Conservation (phyloP, 2,329 filamentous ascomycete genomes). For the Fusarium acutatum region DNA sequence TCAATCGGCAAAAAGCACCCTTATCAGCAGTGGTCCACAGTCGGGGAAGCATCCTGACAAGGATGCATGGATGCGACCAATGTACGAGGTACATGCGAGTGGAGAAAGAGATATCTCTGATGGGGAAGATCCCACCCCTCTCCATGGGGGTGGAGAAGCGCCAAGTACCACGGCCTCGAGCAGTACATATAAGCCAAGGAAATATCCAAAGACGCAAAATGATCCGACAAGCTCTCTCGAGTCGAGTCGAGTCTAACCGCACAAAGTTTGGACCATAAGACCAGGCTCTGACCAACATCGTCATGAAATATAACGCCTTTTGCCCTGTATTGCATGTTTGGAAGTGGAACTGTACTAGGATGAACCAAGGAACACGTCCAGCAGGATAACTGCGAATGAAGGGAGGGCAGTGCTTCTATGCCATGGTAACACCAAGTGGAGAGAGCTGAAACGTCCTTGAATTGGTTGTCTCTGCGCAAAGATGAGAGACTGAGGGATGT, state of each 20-base stretch:
- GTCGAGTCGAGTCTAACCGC: not conserved
- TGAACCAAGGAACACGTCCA: constrained; percentile 6
- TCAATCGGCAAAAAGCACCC: constrained; percentile 5
- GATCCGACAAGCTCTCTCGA: constrained; percentile 1
- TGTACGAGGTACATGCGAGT: constrained; percentile 16
- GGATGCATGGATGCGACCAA: constrained; percentile 1
- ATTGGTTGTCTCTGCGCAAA: constrained; percentile 20
- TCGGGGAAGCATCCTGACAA: constrained; percentile 28
- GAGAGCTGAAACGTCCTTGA: constrained; percentile 24
- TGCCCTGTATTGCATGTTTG: not conserved
- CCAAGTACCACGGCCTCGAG: not conserved
- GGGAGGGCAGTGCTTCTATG: constrained; percentile 2
- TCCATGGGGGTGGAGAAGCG: constrained; percentile 21
- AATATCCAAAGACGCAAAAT: constrained; percentile 7
- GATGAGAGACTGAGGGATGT: not conserved
- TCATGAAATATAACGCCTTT: constrained; percentile 7
- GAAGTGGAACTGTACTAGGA: not conserved
- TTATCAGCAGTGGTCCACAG: constrained; percentile 23
- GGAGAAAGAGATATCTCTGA: constrained; percentile 14
- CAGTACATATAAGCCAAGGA: constrained; percentile 1
- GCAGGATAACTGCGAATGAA: not conserved
- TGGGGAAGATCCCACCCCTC: constrained; percentile 27
- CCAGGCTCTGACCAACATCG: constrained; percentile 1
- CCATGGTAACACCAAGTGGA: constrained; percentile 8
- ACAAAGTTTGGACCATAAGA: not conserved